Evolutionary conservation across 371 early-diverging fungal species (phyloP).

Genomic region (Mucor velutinosus): DNA sequence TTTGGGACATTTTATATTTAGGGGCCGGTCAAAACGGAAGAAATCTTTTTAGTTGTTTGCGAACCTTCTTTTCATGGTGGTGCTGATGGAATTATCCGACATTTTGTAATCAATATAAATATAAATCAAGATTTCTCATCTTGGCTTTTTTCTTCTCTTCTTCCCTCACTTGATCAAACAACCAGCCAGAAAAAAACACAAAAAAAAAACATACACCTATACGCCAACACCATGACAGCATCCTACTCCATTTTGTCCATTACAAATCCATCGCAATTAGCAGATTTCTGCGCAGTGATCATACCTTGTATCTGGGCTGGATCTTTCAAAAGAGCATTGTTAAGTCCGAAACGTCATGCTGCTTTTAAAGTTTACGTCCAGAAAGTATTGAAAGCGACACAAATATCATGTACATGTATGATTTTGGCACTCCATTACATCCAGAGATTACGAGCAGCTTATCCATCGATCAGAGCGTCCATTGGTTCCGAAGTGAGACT

Average conservation of each 20-base stretch:
- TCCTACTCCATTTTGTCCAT: conserved; percentile 19
- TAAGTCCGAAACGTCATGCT: conserved; percentile 36
- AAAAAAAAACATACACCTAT: background rate
- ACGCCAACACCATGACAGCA: conserved; percentile 1
- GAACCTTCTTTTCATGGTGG: background rate
- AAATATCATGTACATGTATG: conserved; percentile 49
- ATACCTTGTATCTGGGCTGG: conserved; percentile 54
- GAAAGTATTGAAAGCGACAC: conserved; percentile 54
- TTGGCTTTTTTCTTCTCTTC: conserved; percentile 8
- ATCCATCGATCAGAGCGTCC: conserved; percentile 44
- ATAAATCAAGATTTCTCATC: background rate
- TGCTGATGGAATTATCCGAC: conserved; percentile 2
- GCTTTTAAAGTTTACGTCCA: conserved; percentile 51
- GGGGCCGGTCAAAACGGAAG: conserved; percentile 5
- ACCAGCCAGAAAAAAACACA: conserved; percentile 11
- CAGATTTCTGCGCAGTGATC: conserved; percentile 48
- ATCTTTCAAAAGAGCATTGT: conserved; percentile 16
- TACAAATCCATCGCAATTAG: conserved; percentile 34
- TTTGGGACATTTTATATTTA: conserved; percentile 1
- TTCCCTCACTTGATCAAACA: background rate
- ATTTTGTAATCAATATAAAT: conserved; percentile 2
- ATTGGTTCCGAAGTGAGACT: conserved; percentile 65
- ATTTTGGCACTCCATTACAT: conserved; percentile 46
- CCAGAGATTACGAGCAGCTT: conserved; percentile 36
- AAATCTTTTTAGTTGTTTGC: conserved; percentile 4